These are phyloP conservation scores for Hansfordia pulvinata DNA, from an alignment of 2,329 filamentous ascomycete species.

Conservation along the genomic window DNA sequence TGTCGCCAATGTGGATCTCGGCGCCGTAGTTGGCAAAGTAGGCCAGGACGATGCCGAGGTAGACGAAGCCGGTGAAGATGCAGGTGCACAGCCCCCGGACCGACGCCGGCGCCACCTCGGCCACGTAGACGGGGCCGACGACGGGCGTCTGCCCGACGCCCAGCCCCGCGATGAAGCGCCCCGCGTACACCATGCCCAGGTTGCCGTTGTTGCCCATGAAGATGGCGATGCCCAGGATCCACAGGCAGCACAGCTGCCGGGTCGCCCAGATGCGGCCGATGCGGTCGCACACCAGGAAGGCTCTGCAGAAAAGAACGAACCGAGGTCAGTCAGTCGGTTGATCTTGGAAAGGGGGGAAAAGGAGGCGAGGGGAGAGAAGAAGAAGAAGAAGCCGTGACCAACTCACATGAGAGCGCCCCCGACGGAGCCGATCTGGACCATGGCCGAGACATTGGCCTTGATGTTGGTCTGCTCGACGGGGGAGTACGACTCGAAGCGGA, in stretches of 20 bases:
- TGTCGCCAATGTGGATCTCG: conserved; percentile 31
- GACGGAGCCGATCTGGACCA: conserved; percentile 71
- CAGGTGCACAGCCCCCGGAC: conserved; percentile 63
- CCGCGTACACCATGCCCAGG: conserved; percentile 46
- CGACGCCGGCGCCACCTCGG: conserved; percentile 56
- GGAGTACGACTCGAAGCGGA: conserved; percentile 40
- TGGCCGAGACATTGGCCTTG: conserved; percentile 64
- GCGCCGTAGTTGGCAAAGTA: conserved; percentile 63
- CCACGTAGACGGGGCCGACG: conserved; percentile 58
- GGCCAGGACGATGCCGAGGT: conserved; percentile 63
- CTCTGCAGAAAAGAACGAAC: conserved; percentile 29
- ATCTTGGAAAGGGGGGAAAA: too few species aligned
- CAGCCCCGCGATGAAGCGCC: conserved; percentile 51
- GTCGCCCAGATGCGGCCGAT: conserved; percentile 52
- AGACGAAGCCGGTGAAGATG: conserved; percentile 58
- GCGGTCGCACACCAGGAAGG: conserved; percentile 43
- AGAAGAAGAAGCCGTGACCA: too few species aligned
- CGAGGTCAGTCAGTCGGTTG: too few species aligned
- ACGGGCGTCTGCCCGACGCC: conserved; percentile 56
- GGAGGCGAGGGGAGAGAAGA: too few species aligned
- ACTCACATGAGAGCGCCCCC: conserved; percentile 49
- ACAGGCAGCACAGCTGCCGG: conserved; percentile 39
- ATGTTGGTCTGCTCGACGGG: conserved; percentile 46
- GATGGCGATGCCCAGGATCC: conserved; percentile 43
- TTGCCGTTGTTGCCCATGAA: conserved; percentile 42